Evolutionary conservation across 306 rosid genomes (phyloP), one percentile per base, ranked within the genome.

Genomic region (Morella rubra): DNA sequence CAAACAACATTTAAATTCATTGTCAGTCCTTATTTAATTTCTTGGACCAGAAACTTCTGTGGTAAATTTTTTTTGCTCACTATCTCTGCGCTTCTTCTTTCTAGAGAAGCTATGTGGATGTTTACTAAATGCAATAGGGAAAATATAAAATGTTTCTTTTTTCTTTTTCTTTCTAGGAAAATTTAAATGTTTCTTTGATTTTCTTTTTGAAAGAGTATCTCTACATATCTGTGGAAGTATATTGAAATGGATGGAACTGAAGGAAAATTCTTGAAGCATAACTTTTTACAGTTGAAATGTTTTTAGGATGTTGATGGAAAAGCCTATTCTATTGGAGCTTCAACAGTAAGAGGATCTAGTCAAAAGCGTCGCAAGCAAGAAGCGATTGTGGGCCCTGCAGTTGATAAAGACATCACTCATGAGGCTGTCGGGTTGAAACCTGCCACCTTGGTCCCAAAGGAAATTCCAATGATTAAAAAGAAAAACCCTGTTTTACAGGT

Each of bases 361-460:
- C 74, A 37, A 68, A 95, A 92, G 85, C 93, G 93, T 85, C 81
- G 77, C 49, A 89, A 83, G 84, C 88, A 62, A 69, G 93, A 87
- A 86, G 68, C 86, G 20, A 92, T 95, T 82, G 72, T 95, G 84
- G 97, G 98, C 69, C 98, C 98, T 67, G 98, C 94, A 61, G 87
- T 88, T 83, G 90, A 95, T 85, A 92, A 92, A 87, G 89, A 87
- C 81, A 91, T 95, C 51, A 86, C 92, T 81, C 97, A 92, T 58
- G 98, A 92, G 79, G 80, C 93, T 77, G 96, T 95, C 80, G 98
- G 98, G 71, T 80, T 95, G 78, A 95, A 90, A 78, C 84, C 89
- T 41, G 93, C 96, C 18, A 77, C 85, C 44, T 88, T 95, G 86
- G 87, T 91, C 65, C 97, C 97, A 2, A 95, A 92, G 84, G 98